Conservation (phyloP, 768 basidiomycete genomes). For the Pulveroboletus ravenelii region DNA sequence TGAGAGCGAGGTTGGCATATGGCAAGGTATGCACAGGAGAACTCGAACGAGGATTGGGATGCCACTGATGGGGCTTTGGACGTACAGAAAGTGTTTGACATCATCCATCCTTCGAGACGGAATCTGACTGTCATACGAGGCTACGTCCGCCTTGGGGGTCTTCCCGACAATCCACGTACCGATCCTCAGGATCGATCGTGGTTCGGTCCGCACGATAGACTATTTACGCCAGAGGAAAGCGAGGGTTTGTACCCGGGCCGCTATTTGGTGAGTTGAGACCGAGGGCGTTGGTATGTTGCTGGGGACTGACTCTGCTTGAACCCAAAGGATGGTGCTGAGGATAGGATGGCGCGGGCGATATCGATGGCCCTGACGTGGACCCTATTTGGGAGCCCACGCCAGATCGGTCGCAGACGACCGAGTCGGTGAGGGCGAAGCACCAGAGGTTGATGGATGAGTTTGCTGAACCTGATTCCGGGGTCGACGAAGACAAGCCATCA, state of each 20-base stretch:
- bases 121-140: constrained; percentile 96
- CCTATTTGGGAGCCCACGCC: constrained; percentile 93
- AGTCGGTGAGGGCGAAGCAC: constrained; percentile 69
- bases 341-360: constrained; percentile 97
- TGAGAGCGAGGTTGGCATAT: constrained; percentile 93
- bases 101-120: constrained; percentile 84
- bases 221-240: too few species aligned
- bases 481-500: too few species aligned
- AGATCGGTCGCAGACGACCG: constrained; percentile 50
- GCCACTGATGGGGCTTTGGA: constrained; percentile 4
- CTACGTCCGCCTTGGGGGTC: constrained; percentile 90
- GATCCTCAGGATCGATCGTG: constrained; percentile 97
- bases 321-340: constrained; percentile 93
- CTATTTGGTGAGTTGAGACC: too few species aligned
- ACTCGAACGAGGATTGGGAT: not conserved
- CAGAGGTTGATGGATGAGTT: constrained; percentile 39
- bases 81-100: constrained; percentile 82
- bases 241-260: too few species aligned
- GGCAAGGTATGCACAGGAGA: constrained; percentile 57
- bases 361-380: constrained; percentile 93
- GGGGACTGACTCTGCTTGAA: constrained; percentile 3
- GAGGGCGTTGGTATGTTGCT: not conserved
- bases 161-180: constrained; percentile 91
- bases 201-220: constrained; percentile 78
- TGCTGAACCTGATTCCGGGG: too few species aligned